Conservation (phyloP, 305 asterid genomes). For the Solanum hybrid region DNA sequence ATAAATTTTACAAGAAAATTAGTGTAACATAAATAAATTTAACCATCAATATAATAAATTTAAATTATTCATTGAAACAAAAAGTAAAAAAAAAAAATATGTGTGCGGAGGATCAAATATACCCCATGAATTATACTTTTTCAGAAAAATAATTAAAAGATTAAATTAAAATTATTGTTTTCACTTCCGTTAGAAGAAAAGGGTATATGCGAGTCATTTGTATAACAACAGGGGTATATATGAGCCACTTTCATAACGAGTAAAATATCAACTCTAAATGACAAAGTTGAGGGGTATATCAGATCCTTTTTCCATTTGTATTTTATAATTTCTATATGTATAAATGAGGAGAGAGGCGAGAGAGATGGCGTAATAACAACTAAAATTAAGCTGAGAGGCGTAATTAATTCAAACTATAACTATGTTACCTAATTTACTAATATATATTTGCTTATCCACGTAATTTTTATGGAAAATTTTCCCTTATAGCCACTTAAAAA, state of each 20-base stretch:
- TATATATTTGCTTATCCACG: neutral
- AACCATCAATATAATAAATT: too few species aligned
- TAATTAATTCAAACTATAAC: neutral
- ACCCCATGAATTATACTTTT: neutral
- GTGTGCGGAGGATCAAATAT: neutral
- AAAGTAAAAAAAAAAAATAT: too few species aligned
- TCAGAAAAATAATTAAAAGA: too few species aligned
- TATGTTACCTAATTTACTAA: too few species aligned
- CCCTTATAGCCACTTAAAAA: neutral
- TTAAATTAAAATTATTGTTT: too few species aligned
- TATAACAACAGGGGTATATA: neutral
- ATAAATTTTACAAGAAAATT: neutral
- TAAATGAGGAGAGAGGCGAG: neutral
- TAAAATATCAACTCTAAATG: neutral
- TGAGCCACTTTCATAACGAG: neutral
- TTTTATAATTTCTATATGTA: too few species aligned
- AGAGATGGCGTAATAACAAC: neutral
- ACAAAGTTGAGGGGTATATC: neutral
- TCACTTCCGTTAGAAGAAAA: neutral
- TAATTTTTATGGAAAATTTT: neutral
- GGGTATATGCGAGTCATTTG: neutral
- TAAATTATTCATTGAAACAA: neutral
- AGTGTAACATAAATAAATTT: neutral
- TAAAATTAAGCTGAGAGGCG: neutral
- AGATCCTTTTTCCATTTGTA: neutral